Percentiles rank a stretch among this genome's conserved stretches.
Conservation (phyloP, 495 filamentous ascomycete genomes). For the Penicillium diatomitis region DNA sequence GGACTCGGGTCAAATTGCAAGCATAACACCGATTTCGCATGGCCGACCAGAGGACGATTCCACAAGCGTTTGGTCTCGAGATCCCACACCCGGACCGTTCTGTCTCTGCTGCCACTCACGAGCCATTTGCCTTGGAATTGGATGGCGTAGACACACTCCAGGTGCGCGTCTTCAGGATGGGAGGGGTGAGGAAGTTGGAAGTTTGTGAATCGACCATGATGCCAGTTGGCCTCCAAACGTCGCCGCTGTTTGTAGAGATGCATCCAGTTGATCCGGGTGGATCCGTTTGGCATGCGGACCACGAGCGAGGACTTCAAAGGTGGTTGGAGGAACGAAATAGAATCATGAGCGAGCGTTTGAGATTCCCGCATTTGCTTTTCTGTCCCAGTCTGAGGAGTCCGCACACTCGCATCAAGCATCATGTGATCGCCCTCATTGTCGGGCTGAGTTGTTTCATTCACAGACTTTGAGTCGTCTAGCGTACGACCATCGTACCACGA, state of each 20-base stretch:
- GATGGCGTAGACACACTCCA: slow-evolving; percentile 90
- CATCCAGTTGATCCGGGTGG: slow-evolving; percentile 37
- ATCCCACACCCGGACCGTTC: slow-evolving; percentile 84
- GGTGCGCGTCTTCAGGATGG: slow-evolving; percentile 72
- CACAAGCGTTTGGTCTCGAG: slow-evolving; percentile 69
- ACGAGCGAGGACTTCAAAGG: slow-evolving; percentile 27
- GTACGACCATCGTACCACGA: slow-evolving; percentile 32
- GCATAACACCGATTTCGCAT: slow-evolving; percentile 82
- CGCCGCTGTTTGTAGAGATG: slow-evolving; percentile 84
- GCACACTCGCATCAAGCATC: slow-evolving; percentile 37
- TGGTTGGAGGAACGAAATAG: slow-evolving; percentile 10
- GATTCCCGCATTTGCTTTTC: background rate
- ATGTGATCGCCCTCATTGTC: slow-evolving; percentile 39
- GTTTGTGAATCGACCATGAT: slow-evolving; percentile 65
- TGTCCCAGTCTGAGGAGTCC: slow-evolving; percentile 2
- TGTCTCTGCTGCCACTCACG: slow-evolving; percentile 88
- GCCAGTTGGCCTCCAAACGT: slow-evolving; percentile 86
- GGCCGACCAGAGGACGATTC: slow-evolving; percentile 60
- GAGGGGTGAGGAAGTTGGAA: slow-evolving; percentile 86
- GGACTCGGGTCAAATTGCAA: slow-evolving; percentile 93
- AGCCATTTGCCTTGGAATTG: slow-evolving; percentile 79
- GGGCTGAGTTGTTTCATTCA: slow-evolving; percentile 22
- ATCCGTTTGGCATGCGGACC: slow-evolving; percentile 24
- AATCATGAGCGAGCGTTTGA: slow-evolving; percentile 4
- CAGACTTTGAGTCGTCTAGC: background rate